Conservation (phyloP, 768 basidiomycete genomes). For the Suillus cothurnatus region DNA sequence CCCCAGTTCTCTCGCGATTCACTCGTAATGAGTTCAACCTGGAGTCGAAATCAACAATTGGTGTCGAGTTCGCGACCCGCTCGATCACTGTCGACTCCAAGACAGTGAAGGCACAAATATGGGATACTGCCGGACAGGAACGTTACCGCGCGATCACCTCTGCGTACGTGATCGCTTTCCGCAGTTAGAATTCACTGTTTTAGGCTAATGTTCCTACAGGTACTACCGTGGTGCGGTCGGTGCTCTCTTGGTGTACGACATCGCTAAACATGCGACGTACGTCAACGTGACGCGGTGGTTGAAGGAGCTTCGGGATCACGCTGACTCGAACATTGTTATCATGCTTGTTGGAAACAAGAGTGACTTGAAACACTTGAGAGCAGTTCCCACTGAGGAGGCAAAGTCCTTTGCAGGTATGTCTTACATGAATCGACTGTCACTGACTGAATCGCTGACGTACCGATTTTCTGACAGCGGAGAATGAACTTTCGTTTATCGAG, state of each 20-base stretch:
- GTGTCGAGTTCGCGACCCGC: constrained; percentile 97
- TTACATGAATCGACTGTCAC: constrained; percentile 20
- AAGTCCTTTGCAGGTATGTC: constrained; percentile 82
- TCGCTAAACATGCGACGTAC: constrained; percentile 92
- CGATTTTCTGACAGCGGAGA: constrained; percentile 64
- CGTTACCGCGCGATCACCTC: constrained; percentile 98
- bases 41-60: constrained; percentile 98
- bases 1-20: constrained; percentile 96
- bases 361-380: constrained; percentile 96
- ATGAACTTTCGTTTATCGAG: constrained; percentile 93
- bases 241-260: constrained; percentile 91
- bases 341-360: constrained; percentile 99
- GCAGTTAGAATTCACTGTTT: neutral
- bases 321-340: constrained; percentile 90
- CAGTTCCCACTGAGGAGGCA: constrained; percentile 97
- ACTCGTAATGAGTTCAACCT: constrained; percentile 99
- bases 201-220: constrained; percentile 39
- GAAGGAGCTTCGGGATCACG: constrained; percentile 96
- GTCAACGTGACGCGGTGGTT: constrained; percentile 94
- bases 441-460: neutral
- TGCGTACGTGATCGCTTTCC: constrained; percentile 57
- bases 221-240: constrained; percentile 98
- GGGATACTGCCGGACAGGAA: constrained; percentile 99
- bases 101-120: constrained; percentile 97
- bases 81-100: constrained; percentile 95